These are phyloP conservation scores for Fraxinus greggii DNA, from an alignment of 305 asterid genomes.

Conservation along the genomic window DNA sequence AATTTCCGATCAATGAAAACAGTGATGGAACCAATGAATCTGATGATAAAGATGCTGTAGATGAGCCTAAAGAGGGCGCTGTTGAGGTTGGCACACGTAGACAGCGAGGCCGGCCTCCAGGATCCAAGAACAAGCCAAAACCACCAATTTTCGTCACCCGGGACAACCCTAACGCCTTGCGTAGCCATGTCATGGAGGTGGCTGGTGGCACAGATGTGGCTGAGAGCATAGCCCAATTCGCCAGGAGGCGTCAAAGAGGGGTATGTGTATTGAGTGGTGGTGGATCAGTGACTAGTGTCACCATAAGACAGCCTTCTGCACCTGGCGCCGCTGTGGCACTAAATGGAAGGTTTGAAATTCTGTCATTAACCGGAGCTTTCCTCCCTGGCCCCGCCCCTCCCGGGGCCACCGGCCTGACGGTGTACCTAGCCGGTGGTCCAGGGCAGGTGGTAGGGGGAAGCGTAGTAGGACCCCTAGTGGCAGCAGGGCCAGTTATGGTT, in stretches of 20 bases:
- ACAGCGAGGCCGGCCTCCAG: constrained; percentile 17
- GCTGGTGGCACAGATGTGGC: constrained; percentile 10
- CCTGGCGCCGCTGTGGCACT: constrained; percentile 17
- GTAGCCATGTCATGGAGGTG: constrained; percentile 20
- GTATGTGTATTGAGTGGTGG: constrained; percentile 16
- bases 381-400: constrained; percentile 20
- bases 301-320: constrained; percentile 9
- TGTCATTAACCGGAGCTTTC: constrained; percentile 15
- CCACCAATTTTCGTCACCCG: constrained; percentile 17
- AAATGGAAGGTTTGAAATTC: constrained; percentile 18
- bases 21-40: neutral
- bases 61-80: constrained; percentile 17
- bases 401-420: constrained; percentile 19
- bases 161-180: constrained; percentile 18
- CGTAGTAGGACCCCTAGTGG: constrained; percentile 15
- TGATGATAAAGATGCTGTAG: neutral
- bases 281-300: constrained; percentile 10
- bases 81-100: constrained; percentile 6
- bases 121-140: constrained; percentile 14
- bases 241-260: constrained; percentile 8
- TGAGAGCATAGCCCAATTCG: constrained; percentile 19
- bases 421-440: constrained; percentile 6
- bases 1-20: constrained; percentile 5
- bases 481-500: constrained; percentile 19
- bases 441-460: constrained; percentile 22